phyloP scores from a whole-genome alignment of 2,329 filamentous ascomycete species.

The Amylocarpus encephaloides region DNA sequence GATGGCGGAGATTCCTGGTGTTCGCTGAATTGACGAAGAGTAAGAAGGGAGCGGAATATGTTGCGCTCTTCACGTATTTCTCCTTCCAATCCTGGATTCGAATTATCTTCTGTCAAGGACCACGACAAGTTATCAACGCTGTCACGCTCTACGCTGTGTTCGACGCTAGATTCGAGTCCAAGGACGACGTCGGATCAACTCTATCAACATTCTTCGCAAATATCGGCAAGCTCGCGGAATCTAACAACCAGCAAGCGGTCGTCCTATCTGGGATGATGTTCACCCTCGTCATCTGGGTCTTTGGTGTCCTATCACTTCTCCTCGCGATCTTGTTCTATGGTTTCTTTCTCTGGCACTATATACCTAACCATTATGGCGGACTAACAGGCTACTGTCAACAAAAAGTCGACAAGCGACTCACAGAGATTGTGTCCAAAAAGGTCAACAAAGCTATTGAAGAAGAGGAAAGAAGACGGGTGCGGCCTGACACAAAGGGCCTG shows the following conservation, averaged over 20 bases:
- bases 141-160: constrained; percentile 84
- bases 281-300: constrained; percentile 81
- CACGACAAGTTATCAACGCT: constrained; percentile 84
- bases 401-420: constrained; percentile 82
- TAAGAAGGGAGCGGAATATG: constrained; percentile 66
- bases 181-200: constrained; percentile 52
- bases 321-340: constrained; percentile 73
- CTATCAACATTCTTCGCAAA: constrained; percentile 79
- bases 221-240: constrained; percentile 62
- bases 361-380: constrained; percentile 73
- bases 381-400: constrained; percentile 81
- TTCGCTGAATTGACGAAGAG: constrained; percentile 67
- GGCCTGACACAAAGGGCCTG: constrained; percentile 42
- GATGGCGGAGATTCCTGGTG: constrained; percentile 76
- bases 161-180: constrained; percentile 63
- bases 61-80: constrained; percentile 67
- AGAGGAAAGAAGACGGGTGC: constrained; percentile 56
- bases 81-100: constrained; percentile 74
- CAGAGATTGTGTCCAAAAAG: constrained; percentile 76
- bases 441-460: constrained; percentile 84
- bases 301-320: constrained; percentile 71
- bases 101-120: constrained; percentile 83
- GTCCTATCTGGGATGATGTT: constrained; percentile 90
- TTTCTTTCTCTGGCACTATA: constrained; percentile 87
- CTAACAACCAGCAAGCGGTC: constrained; percentile 71